Evolutionary conservation across 2,329 filamentous ascomycete species (phyloP), one percentile per base, ranked within the genome.

Genomic region (Simplicillium sp.): DNA sequence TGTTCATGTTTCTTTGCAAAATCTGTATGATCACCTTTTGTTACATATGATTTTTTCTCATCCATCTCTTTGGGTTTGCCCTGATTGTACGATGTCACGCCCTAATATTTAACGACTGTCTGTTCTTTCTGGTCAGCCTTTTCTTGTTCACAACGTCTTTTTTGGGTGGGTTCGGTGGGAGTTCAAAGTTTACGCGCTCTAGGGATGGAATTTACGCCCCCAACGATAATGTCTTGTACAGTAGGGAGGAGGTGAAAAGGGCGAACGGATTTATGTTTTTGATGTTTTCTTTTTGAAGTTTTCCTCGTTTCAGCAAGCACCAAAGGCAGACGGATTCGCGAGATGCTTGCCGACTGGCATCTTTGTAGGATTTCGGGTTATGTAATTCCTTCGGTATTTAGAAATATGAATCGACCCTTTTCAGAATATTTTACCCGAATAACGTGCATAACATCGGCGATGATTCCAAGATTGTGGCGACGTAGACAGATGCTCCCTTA

Each of bases 341-440:
- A 38, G 38, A 34, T 37, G 29, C 29, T 34, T 29, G 29, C 18
- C 20, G 36, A 18, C 16, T 29, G 34, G n/a, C 16, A 18, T 34
- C 20, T 20, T 16, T 15, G 25, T 29, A 37, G 25, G 12, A 25
- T 25, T 6, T 25, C 20, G 9, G 20, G 20, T 25, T 37, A 14
- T 37, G 28, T 11, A 14, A 16, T 38, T 13, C 16, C 45, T 47
- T 48, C 44, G 44, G 39, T 44, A 39, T 38, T 45, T 44, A 45
- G 39, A 40, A 48, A 47, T 50, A 47, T 48, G 38, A 50, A 49
- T 49, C 41, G 45, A 50, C 46, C 43, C 48, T 45, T 20, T 41
- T 48, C 42, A 39, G 44, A 20, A 38, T 13, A 6, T 29, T 17
- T 12, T 17, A 13, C 12, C 16, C 11, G 9, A 8, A 17, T 11